Evolutionary conservation across 305 asterid genomes (phyloP), one percentile per base, ranked within the genome.

Genomic region (Petunia hybrid): DNA sequence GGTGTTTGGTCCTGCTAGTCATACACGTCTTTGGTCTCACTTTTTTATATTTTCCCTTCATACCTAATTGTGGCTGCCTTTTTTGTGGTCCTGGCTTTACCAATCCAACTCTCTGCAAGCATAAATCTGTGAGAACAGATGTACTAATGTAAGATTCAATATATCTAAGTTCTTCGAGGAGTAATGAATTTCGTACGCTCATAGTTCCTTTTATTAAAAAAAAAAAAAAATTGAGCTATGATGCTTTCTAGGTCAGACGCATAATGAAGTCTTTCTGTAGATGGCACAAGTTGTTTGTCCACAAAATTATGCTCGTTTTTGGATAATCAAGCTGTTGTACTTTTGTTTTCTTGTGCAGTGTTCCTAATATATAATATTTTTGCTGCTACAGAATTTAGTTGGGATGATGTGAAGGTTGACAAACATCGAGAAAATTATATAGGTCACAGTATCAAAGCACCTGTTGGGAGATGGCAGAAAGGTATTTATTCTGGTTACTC

Each of bases 381-480:
- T 74, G 78, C 46, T 53, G 78, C 78, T 13, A 91, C 98, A 96
- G 98, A 96, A 82, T 96, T 96, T 85, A 91, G 64, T 86, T 96
- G 99, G 99, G 99, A 96, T 76, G 99, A 96, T 45, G 98, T 96
- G 83, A 96, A 96, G 88, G 98, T 84, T 82, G 99, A 94, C 88
- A 94, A 96, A 80, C 97, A 96, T 87, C 87, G 98, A 70, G 99
- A 96, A 84, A 96, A 96, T 79, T 96, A 94, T 87, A 70, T 96
- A 8, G 99, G 99, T 73, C 99, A 96, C 88, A 96, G 98, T 85
- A 40, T 94, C 85, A 96, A 93, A 89, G 99, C 99, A 64, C 93
- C 99, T 59, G 98, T 96, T 81, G 99, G 99, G 84, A 92, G 99
- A 96, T 96, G 98, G 99, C 99, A 96, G 90, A 94, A 96, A 93